These are phyloP conservation scores for Metarhizium robertsii DNA, from an alignment of 2,329 filamentous ascomycete genomes.

Conservation along the genomic window DNA sequence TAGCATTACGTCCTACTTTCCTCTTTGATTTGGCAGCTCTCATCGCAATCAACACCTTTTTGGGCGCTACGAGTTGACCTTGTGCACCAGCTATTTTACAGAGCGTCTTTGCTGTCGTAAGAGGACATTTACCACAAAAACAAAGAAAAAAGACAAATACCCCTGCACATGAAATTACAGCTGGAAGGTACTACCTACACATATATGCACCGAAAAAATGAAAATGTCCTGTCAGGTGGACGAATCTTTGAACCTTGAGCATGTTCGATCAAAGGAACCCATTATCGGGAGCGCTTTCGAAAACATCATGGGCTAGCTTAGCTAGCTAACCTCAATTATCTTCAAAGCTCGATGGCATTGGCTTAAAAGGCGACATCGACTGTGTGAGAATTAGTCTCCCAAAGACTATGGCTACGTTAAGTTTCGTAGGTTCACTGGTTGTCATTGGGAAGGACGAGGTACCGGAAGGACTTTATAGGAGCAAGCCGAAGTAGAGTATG, in stretches of 20 bases:
- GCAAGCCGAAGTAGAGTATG: conserved; percentile 1
- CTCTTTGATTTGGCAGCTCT: conserved; percentile 4
- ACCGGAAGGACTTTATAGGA: background rate
- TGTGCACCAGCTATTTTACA: background rate
- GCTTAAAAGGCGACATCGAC: background rate
- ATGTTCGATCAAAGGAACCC: background rate
- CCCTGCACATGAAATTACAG: background rate
- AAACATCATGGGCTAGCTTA: background rate
- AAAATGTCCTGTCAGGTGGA: background rate
- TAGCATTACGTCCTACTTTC: conserved; percentile 4
- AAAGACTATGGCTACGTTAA: background rate
- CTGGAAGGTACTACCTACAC: background rate
- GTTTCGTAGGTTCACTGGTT: background rate
- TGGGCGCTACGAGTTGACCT: background rate
- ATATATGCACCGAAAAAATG: background rate
- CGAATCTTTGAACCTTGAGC: background rate
- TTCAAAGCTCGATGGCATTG: background rate
- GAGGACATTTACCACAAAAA: conserved; percentile 3
- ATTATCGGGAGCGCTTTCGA: background rate
- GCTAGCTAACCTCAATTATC: background rate
- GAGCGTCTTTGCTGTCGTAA: background rate
- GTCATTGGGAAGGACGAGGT: background rate
- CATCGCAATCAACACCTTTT: background rate
- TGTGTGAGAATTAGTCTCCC: background rate
- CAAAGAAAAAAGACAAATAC: background rate